Base-by-base conservation (phyloP, 2,329 filamentous ascomycete species). In the Blastomyces silverae region DNA sequence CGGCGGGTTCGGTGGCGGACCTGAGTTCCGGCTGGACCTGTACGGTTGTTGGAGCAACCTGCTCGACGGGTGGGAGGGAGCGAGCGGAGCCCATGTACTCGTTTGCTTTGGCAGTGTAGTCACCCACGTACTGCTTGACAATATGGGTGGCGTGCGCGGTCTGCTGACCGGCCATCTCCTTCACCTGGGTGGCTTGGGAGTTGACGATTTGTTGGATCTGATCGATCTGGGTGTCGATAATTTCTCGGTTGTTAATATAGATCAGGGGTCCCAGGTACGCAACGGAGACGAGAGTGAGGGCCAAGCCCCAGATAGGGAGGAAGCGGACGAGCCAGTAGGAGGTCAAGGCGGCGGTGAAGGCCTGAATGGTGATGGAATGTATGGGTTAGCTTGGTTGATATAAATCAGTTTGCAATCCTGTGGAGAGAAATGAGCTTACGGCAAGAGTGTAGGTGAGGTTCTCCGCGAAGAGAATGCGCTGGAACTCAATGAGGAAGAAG, bases 401-500 rank as follows among this genome's bases (percentile, higher is more conserved):
- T 42, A 25, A 28, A 44, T 59, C 11, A 17, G 56, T 53, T 53
- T 22, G n/a, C n/a, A 25, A 25, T 22, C n/a, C 8, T 22, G 15
- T 4, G n/a, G 42, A 20, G 55, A 1, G n/a, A 3, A 13, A 28
- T 3, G 20, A 31, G 77, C 84, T 74, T 81, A 87, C 85, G 66
- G 80, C 81, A 73, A 84, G 74, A 17, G 85, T 87, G 66, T 82
- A 83, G 66, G 82, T 80, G 64, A 87, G 79, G 70, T 88, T 88
- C 80, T 88, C 86, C 42, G 84, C 85, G 70, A 87, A 88, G 66
- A 88, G 74, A 68, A 88, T 81, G 65, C 86, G 83, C 79, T 88
- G 86, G 73, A 85, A 84, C 73, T 88, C 86, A 67, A 88, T 87
- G 69, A 88, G 81, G 76, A 87, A 85, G 78, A 88, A 88, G 79